A percentile compares a stretch with the other conserved stretches of the same genome.
Conservation (phyloP, 805 yeast species). For the Saturnispora serradocipensis region DNA sequence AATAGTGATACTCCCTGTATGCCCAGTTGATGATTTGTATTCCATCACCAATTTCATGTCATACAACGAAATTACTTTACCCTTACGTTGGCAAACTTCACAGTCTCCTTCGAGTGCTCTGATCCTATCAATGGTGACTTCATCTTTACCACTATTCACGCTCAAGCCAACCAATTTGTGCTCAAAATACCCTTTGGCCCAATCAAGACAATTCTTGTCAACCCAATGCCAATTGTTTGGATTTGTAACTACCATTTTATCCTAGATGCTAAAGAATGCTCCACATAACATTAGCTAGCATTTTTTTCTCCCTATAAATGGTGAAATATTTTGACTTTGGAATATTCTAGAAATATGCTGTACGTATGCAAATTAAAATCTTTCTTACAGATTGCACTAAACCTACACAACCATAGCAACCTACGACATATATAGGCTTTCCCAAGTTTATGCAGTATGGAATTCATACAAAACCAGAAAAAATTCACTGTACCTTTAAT, state of each 20-base stretch:
- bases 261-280: not conserved
- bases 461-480: no score
- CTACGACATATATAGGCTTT: not conserved
- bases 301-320: not conserved
- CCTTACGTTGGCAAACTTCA: conserved; percentile 94
- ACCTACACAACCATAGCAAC: not conserved
- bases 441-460: not conserved
- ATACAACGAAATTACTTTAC: conserved; percentile 86
- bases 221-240: conserved; percentile 99
- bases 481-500: not conserved
- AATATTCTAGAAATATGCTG: not conserved
- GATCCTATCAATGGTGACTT: conserved; percentile 34
- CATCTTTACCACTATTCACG: conserved; percentile 22
- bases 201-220: conserved; percentile 88
- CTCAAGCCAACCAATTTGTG: conserved; percentile 46
- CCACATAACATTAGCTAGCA: not conserved
- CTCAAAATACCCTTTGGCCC: conserved; percentile 76
- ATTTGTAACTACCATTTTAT: conserved; percentile 80
- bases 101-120: conserved; percentile 85
- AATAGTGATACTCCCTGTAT: conserved; percentile 60
- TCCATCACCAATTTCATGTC: conserved; percentile 63
- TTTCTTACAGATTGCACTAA: not conserved
- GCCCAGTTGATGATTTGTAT: conserved; percentile 10
- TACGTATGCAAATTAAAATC: not conserved
- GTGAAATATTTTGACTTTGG: not conserved